Evolutionary conservation across 768 basidiomycete genomes (phyloP).

Genomic region (Tubosaeta sp.): DNA sequence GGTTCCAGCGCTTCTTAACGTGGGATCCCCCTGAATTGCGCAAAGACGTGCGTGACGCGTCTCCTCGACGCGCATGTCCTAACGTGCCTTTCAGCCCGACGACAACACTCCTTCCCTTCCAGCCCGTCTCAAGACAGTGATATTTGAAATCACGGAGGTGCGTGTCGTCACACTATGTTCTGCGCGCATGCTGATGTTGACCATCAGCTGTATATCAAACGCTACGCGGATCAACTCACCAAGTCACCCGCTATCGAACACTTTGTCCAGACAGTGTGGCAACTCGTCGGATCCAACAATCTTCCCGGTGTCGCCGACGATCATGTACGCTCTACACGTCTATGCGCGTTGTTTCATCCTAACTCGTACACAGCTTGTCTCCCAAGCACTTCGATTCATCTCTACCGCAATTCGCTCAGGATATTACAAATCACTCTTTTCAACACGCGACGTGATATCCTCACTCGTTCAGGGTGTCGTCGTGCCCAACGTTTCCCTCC

Average conservation of each 20-base stretch:
- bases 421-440: constrained; percentile 76
- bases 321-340: constrained; percentile 44
- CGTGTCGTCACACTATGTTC: neutral
- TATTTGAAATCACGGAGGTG: constrained; percentile 90
- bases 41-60: constrained; percentile 50
- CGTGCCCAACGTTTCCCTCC: constrained; percentile 85
- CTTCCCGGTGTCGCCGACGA: constrained; percentile 72
- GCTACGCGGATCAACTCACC: constrained; percentile 74
- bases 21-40: constrained; percentile 72
- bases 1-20: constrained; percentile 74
- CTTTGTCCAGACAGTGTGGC: constrained; percentile 90
- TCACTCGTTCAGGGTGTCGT: constrained; percentile 86
- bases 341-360: neutral
- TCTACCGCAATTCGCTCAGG: constrained; percentile 90
- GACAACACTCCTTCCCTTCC: constrained; percentile 80
- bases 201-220: constrained; percentile 69
- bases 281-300: constrained; percentile 65
- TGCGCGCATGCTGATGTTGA: neutral
- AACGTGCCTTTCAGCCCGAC: constrained; percentile 50
- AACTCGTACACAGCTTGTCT: constrained; percentile 58
- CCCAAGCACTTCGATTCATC: constrained; percentile 86
- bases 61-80: constrained; percentile 1
- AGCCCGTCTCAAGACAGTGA: constrained; percentile 83
- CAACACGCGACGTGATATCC: constrained; percentile 73
- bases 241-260: constrained; percentile 58